Base-by-base conservation (phyloP, 1,284 basidiomycete species). In the Porogramme epimiltina region DNA sequence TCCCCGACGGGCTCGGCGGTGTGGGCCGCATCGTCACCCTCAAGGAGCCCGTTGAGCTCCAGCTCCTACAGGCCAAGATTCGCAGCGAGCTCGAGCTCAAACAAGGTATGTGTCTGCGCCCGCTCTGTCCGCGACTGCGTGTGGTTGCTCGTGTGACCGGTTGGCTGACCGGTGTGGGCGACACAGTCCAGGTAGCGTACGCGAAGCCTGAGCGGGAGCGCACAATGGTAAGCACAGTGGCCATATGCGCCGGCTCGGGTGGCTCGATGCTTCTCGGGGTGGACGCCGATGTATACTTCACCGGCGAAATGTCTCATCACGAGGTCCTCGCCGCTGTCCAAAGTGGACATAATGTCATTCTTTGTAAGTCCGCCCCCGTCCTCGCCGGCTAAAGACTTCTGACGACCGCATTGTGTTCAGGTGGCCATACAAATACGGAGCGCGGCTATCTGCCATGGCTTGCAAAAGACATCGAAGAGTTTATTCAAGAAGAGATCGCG, bases 281-380 rank as follows among this genome's bases (percentile, higher is more conserved):
- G 49, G 71, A 81, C 28, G 91, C 91, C 38, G 91, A 95, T 67
- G 79, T 93, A 23, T 91, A 91, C 67, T 79, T 93, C 61, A 96
- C 93, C 1, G 93, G 93, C n/a, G 93, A 95, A 70, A 93, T 95
- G 91, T 70, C 80, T 23, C 93, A 95, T 70, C 92, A 95, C 66
- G 88, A 94, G 55, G 84, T 94, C 42, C 76, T 95, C 24, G 88
- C 90, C 2, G 80, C 86, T 2, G 76, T 91, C 1, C 89, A 88
- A 13, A 70, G 72, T 42, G 90, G 90, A 38, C 83, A 78, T 62
- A 79, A 88, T 61, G 87, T 95, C 62, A 80, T 95, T 57, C 78
- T 95, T 47, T 92, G 91, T 85, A 73, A 37, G 70, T 57, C n/a
- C 47, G 24, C 18, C 24, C 9, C 8, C 34, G n/a, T 16, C 9